These are phyloP conservation scores for Eimeria zaria DNA, from an alignment of 169 alveolate species.

Conservation along the genomic window DNA sequence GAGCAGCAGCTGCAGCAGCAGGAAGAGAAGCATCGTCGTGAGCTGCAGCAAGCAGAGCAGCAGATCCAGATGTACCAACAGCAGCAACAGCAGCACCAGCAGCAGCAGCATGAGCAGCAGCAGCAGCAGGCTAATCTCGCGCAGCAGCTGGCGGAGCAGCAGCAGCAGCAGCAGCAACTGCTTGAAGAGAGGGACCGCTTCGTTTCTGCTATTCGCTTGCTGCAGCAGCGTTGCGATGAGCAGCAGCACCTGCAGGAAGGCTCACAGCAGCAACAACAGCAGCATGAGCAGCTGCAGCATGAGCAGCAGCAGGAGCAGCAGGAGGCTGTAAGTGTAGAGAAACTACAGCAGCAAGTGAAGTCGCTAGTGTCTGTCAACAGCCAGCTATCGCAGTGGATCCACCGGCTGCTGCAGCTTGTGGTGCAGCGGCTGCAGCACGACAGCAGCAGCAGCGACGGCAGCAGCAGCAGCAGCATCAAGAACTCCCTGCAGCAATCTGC, in stretches of 20 bases:
- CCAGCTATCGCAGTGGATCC: conserved; percentile 58
- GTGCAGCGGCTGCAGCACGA: conserved; percentile 61
- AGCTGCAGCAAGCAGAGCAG: conserved; percentile 33
- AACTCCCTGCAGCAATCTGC: conserved; percentile 9
- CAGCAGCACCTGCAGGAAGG: conserved; percentile 56
- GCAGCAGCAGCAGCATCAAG: conserved; percentile 20
- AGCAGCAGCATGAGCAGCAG: conserved; percentile 38
- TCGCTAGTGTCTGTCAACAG: conserved; percentile 35
- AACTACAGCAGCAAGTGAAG: conserved; percentile 17
- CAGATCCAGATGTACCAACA: conserved; percentile 1
- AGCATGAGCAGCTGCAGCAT: background rate
- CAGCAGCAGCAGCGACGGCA: background rate
- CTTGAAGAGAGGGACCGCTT: conserved; percentile 34
- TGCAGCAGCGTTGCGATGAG: conserved; percentile 64
- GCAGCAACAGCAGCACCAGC: conserved; percentile 43
- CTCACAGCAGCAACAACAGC: background rate
- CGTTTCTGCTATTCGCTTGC: conserved; percentile 30
- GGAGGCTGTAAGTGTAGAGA: conserved; percentile 9
- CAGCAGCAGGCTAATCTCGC: background rate
- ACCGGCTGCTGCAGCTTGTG: conserved; percentile 57
- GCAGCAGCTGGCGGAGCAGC: conserved; percentile 40
- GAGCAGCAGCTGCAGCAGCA: conserved; percentile 77
- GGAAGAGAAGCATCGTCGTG: conserved; percentile 8
- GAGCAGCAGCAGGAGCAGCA: background rate
- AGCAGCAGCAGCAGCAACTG: conserved; percentile 45